Conservation (phyloP, 306 rosid genomes). For the Vigna hirtella region DNA sequence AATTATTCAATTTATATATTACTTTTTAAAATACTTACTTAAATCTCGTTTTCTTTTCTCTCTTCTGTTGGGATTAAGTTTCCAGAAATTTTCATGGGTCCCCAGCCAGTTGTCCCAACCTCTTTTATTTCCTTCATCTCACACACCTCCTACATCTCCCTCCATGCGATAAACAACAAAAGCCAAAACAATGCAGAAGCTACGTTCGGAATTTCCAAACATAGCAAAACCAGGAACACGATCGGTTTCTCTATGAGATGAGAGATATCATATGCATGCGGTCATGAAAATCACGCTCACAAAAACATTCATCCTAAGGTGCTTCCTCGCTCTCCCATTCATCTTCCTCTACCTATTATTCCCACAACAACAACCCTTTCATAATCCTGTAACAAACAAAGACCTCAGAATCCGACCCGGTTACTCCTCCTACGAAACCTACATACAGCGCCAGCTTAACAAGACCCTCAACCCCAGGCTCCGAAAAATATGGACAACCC, state of each 20-base stretch:
- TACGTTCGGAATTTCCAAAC: conserved; percentile 7
- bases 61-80: background rate
- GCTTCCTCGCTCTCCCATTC: conserved; percentile 62
- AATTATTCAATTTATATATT: too few relatives aligned
- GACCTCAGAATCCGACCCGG: conserved; percentile 87
- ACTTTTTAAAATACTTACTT: background rate
- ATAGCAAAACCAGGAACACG: background rate
- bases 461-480: conserved; percentile 92
- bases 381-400: background rate
- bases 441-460: conserved; percentile 82
- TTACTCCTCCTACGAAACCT: conserved; percentile 72
- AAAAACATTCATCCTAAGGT: conserved; percentile 54
- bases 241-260: background rate
- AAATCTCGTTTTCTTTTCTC: background rate
- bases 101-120: conserved; percentile 2
- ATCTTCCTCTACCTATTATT: conserved; percentile 47
- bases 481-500: conserved; percentile 82
- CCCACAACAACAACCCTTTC: conserved; percentile 32
- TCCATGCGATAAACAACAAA: conserved; percentile 4
- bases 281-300: conserved; percentile 58
- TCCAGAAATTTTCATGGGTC: conserved; percentile 22
- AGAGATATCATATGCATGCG: background rate
- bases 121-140: background rate
- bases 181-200: conserved; percentile 11
- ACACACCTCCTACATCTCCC: background rate